Conservation (phyloP, 1,284 basidiomycete species). For the Uromyces viciae-fabae region DNA sequence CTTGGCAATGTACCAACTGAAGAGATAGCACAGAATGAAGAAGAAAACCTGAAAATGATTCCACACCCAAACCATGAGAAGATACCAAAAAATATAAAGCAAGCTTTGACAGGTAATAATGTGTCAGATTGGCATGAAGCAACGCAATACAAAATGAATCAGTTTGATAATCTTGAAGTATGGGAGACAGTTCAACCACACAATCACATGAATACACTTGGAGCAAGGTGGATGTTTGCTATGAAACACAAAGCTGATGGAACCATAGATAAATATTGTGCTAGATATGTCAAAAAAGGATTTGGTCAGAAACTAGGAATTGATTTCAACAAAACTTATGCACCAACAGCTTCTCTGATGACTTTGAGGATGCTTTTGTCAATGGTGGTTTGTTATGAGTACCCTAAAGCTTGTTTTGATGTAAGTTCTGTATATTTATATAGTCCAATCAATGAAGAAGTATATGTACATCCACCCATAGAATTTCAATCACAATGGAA, state of each 20-base stretch:
- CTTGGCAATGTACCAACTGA: not conserved
- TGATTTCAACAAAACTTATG: slow-evolving; percentile 13
- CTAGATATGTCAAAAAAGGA: slow-evolving; percentile 8
- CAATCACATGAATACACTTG: not conserved
- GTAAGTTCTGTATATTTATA: slow-evolving; percentile 23
- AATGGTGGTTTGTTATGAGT: not conserved
- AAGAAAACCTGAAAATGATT: not conserved
- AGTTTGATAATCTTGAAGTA: not conserved
- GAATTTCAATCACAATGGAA: not conserved
- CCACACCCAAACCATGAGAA: not conserved
- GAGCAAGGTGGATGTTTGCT: not conserved
- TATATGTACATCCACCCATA: not conserved
- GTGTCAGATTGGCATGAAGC: not conserved
- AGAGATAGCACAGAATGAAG: not conserved
- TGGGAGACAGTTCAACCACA: not conserved
- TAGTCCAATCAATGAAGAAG: not conserved
- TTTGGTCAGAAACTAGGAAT: slow-evolving; percentile 4
- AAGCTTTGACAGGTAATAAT: not conserved
- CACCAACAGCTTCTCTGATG: slow-evolving; percentile 14
- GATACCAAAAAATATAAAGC: not conserved
- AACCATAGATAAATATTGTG: not conserved
- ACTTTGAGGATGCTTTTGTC: not conserved
- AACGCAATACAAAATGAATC: not conserved
- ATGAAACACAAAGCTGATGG: not conserved
- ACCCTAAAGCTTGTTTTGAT: slow-evolving; percentile 1